Conservation (phyloP, 768 basidiomycete species). For the Vararia minispora region DNA sequence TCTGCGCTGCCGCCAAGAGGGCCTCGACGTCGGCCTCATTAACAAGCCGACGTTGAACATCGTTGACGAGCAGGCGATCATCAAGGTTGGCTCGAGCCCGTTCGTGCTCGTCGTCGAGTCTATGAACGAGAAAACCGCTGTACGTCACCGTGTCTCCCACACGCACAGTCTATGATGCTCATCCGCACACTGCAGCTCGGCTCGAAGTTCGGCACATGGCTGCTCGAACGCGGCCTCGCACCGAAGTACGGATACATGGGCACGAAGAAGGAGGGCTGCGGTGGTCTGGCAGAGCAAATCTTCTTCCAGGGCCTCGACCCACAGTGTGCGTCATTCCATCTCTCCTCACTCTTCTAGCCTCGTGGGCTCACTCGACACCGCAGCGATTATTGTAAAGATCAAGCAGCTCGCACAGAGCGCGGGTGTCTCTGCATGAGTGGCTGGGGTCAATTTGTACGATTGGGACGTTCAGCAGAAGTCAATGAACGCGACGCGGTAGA, state of each 20-base stretch:
- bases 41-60: constrained; percentile 81
- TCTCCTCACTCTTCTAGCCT: neutral
- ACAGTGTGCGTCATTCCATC: constrained; percentile 38
- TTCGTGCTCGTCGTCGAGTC: constrained; percentile 85
- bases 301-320: constrained; percentile 73
- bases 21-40: constrained; percentile 73
- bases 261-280: constrained; percentile 62
- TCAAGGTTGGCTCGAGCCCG: constrained; percentile 58
- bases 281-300: constrained; percentile 78
- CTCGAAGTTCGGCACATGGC: constrained; percentile 78
- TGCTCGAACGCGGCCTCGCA: constrained; percentile 70
- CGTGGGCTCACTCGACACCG: neutral
- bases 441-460: too few species aligned
- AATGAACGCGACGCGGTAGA: too few species aligned
- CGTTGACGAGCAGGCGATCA: constrained; percentile 69
- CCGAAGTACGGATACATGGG: constrained; percentile 80
- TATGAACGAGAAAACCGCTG: constrained; percentile 83
- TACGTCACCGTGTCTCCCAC: constrained; percentile 14
- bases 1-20: constrained; percentile 54
- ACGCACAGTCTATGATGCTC: neutral
- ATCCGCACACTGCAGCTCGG: constrained; percentile 36
- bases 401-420: constrained; percentile 23
- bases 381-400: constrained; percentile 39
- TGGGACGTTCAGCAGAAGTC: too few species aligned
- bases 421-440: too few species aligned